Evolutionary conservation across 495 filamentous ascomycete genomes (phyloP), one percentile per base, ranked within the genome.

Genomic region (Halenospora varia): DNA sequence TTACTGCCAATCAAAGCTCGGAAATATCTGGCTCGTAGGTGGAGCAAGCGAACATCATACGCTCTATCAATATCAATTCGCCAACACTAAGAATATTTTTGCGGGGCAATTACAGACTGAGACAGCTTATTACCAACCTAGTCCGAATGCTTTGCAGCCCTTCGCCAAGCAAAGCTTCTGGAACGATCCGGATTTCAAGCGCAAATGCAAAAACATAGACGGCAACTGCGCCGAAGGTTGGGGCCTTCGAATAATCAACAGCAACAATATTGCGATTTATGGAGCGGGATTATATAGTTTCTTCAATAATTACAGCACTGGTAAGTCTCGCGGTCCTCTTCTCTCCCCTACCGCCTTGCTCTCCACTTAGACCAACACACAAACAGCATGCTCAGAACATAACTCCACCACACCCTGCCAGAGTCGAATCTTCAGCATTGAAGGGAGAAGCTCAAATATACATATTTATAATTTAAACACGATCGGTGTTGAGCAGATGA

Each of bases 51-150:
- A 96, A 71, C 90, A 96, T 71, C 82, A 86, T 66, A 73, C 80
- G 2, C 76, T 95, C 0, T 92, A 92, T 66, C 88, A 96, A 66
- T 95, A 93, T 77, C 87, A 94, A 56, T 75, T 94, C 61, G 70
- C 74, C 29, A 80, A 78, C 48, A 88, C 89, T 2, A 75, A 80
- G 63, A 84, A 88, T 61, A 75, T 93, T 51, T 87, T 86, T 66
- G 82, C 82, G 63, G 86, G 87, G 17, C 82, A 86, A 67, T 85
- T 94, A 61, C 91, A 96, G 63, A 91, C 90, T 10, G 91, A 96
- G 70, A 91, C 90, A 1, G 87, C 87, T 35, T 84, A 83, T 61
- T 91, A 82, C 66, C 83, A 87, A 67, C 86, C 87, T 2, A 79
- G 74, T 35, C 87, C 88, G 13, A 71, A 77, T 56, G 86, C 84